Conservation (phyloP, 345 rosid genomes). For the Gossypium ekmanianum region DNA sequence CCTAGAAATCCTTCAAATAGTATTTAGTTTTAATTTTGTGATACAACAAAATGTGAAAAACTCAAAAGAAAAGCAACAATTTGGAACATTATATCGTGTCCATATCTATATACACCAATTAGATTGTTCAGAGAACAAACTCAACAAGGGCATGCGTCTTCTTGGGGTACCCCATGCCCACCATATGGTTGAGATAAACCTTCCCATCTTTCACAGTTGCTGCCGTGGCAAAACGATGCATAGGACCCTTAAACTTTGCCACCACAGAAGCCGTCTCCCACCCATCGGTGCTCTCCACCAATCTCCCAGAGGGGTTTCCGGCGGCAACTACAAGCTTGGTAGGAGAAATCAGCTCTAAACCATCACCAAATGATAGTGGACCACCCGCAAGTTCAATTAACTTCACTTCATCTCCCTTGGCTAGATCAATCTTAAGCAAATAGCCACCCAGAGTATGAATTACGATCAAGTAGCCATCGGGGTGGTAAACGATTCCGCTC, state of each 20-base stretch:
- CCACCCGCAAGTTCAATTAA: constrained; percentile 54
- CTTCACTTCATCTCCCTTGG: constrained; percentile 42
- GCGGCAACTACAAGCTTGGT: constrained; percentile 71
- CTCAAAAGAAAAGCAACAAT: no score
- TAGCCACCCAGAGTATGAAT: constrained; percentile 68
- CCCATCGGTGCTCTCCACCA: constrained; percentile 77
- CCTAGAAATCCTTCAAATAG: no score
- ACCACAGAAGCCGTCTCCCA: constrained; percentile 75
- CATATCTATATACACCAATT: no score
- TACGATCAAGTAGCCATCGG: constrained; percentile 69
- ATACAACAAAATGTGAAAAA: no score
- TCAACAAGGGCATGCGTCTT: constrained; percentile 82
- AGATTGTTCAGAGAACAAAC: constrained; percentile 39
- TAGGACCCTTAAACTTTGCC: constrained; percentile 59
- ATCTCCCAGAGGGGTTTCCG: constrained; percentile 61
- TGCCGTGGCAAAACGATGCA: constrained; percentile 68
- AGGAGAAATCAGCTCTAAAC: constrained; percentile 60
- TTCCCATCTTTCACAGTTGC: constrained; percentile 81
- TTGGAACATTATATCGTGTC: no score
- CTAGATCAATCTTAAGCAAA: constrained; percentile 52
- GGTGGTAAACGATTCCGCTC: constrained; percentile 85
- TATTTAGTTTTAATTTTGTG: no score
- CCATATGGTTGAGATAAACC: constrained; percentile 67
- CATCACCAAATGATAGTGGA: constrained; percentile 61
- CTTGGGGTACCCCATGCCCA: constrained; percentile 79